A percentile compares a stretch with the other conserved stretches of the same genome.
phyloP scores from a whole-genome alignment of 2,329 filamentous ascomycete genomes.

The Colletotrichum karsti region DNA sequence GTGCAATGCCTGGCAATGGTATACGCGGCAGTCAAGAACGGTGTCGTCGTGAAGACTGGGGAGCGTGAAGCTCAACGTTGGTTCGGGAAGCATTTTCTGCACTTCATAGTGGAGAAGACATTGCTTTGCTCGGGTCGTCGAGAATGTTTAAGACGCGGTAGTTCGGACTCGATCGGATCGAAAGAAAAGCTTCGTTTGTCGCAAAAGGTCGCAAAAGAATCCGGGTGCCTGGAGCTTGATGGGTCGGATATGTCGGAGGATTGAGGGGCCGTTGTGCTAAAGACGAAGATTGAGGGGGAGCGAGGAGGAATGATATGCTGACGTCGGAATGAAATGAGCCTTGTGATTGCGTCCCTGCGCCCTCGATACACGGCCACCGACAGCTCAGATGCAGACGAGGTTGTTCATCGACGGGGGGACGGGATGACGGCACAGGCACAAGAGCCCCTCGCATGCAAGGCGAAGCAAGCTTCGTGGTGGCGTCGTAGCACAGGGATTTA shows the following conservation, averaged over 20 bases:
- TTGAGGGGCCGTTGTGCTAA: background rate
- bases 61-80: constrained; percentile 75
- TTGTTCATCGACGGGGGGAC: background rate
- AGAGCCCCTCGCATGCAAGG: background rate
- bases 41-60: constrained; percentile 85
- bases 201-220: background rate
- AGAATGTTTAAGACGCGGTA: background rate
- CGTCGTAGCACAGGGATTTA: constrained; percentile 14
- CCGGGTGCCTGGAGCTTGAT: background rate
- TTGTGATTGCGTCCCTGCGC: background rate
- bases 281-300: background rate
- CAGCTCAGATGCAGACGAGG: background rate
- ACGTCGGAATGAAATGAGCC: background rate
- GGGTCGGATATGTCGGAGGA: background rate
- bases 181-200: background rate
- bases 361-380: background rate
- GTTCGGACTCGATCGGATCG: background rate
- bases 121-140: background rate
- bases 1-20: constrained; percentile 68
- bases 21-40: constrained; percentile 82
- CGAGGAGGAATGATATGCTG: background rate
- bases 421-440: background rate
- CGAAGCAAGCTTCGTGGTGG: constrained; percentile 19
- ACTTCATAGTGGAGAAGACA: constrained; percentile 28
- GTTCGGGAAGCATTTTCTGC: constrained; percentile 61